Base-by-base conservation (phyloP, 306 rosid species). In the cucumber (Cucumis sativus) region DNA sequence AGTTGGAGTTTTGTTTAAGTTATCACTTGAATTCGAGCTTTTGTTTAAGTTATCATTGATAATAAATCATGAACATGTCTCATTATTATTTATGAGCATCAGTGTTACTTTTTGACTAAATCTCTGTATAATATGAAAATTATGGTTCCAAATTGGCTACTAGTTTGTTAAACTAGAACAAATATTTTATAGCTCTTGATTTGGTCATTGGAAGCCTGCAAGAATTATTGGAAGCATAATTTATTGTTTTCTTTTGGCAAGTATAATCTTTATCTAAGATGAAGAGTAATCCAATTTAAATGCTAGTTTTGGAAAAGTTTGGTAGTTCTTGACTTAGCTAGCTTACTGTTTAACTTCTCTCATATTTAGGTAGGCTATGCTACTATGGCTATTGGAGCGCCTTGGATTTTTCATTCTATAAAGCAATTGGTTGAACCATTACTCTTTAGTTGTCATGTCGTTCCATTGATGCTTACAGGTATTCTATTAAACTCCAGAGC, bases 201-300 rank as follows among this genome's bases (percentile, higher is more conserved):
- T 35, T 6, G 98, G 98, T 68, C 96, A 96, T 74, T 91, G 99
- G 70, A 89, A 92, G 74, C 83, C 99, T 10, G 86, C 96, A 18
- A 89, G 90, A 84, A 85, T 89, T 78, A 49, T 92, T 77, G 99
- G 96, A 18, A 91, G 96, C 80, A 83, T 96, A 30, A 78, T 96
- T 79, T 96, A 91, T 86, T 96, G 96, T 78, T 58, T 96, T 23
- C 16, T 89, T 55, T 70, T 90, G 92, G 97, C 82, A 86, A 88
- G 93, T 84, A 20, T 8, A 77, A 69, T 25, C 51, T 56, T 21
- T 51, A 41, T 55, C 65, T 60, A 25, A 10, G 77, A 54, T 51
- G 16, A 0, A 51, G 2, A 62, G 17, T 6, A 74, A 28, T 68
- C 39, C 63, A 54, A 7, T 47, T 10, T 16, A 62, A 18, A 61